phyloP scores from a whole-genome alignment of 345 rosid genomes.

The Dovyalis caffra region DNA sequence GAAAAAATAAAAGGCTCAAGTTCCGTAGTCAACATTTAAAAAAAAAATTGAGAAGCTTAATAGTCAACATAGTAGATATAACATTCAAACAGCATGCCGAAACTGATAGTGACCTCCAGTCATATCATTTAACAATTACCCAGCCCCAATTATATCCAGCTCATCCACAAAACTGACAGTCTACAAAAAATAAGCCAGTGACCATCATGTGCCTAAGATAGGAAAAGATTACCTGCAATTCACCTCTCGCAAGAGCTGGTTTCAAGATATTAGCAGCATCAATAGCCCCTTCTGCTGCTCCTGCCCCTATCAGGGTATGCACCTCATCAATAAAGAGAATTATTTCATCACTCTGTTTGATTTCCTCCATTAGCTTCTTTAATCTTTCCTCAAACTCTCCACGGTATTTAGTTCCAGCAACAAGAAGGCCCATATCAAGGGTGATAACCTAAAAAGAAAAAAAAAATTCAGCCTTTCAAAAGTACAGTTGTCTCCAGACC shows the following conservation, averaged over 20 bases:
- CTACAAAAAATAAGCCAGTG: background rate
- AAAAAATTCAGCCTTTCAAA: background rate
- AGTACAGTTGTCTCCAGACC: background rate
- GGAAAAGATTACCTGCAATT: slow-evolving; percentile 70
- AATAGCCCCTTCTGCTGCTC: slow-evolving; percentile 99
- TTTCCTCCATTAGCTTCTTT: slow-evolving; percentile 99
- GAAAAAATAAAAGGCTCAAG: too few relatives aligned
- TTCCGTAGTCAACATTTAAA: background rate
- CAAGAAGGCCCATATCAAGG: slow-evolving; percentile 99
- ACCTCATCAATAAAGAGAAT: slow-evolving; percentile 99
- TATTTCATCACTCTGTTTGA: slow-evolving; percentile 96
- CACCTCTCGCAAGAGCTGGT: slow-evolving; percentile 99
- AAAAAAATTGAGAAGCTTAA: background rate
- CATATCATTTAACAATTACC: background rate
- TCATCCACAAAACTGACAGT: background rate
- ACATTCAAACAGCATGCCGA: background rate
- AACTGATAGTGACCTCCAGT: background rate
- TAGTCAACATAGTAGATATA: background rate
- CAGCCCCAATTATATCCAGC: background rate
- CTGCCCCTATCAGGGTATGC: slow-evolving; percentile 96
- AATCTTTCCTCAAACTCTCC: slow-evolving; percentile 98
- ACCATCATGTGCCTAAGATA: background rate
- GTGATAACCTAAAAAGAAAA: slow-evolving; percentile 64
- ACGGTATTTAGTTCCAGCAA: slow-evolving; percentile 98
- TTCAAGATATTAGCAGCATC: slow-evolving; percentile 99